A percentile compares a stretch with the other conserved stretches of the same genome.
These are phyloP conservation scores for Ganoderma lingzhi DNA, from an alignment of 1,284 basidiomycete species.

Conservation along the genomic window DNA sequence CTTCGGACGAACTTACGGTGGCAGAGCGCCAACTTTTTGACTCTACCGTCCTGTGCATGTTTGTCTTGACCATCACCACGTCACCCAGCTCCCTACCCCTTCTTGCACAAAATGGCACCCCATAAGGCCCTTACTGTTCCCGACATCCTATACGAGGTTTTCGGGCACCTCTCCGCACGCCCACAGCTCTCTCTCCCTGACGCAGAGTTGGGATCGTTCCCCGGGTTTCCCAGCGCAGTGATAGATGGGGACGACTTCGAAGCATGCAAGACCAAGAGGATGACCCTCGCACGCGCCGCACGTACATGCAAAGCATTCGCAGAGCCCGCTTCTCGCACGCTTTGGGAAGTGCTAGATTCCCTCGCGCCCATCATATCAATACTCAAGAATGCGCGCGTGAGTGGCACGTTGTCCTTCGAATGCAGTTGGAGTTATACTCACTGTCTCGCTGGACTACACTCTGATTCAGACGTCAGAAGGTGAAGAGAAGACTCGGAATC, in stretches of 20 bases:
- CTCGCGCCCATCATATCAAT: neutral
- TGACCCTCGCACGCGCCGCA: neutral
- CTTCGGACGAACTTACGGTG: too few relatives aligned
- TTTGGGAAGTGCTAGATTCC: neutral
- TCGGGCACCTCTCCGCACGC: neutral
- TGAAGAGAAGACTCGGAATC: too few relatives aligned
- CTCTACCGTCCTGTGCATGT: too few relatives aligned
- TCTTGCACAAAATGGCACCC: neutral
- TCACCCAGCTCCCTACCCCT: neutral
- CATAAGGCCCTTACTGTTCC: neutral
- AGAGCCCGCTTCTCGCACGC: neutral
- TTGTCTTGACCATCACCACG: neutral
- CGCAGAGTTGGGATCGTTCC: neutral
- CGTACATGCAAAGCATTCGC: conserved; percentile 1
- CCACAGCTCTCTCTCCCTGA: neutral
- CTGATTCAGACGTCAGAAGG: neutral
- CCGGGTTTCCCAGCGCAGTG: neutral
- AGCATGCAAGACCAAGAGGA: neutral
- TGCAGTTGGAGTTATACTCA: too few relatives aligned
- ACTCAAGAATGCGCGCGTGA: neutral
- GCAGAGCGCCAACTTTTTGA: too few relatives aligned
- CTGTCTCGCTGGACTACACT: too few relatives aligned
- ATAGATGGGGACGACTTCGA: too few relatives aligned
- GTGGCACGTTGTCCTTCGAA: neutral
- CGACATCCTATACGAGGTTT: neutral